A percentile compares a stretch with the other conserved stretches of the same genome.
Evolutionary conservation across 1,139 yeast genomes (phyloP).

Genomic region (Sugiyamaella grinbergsii): DNA sequence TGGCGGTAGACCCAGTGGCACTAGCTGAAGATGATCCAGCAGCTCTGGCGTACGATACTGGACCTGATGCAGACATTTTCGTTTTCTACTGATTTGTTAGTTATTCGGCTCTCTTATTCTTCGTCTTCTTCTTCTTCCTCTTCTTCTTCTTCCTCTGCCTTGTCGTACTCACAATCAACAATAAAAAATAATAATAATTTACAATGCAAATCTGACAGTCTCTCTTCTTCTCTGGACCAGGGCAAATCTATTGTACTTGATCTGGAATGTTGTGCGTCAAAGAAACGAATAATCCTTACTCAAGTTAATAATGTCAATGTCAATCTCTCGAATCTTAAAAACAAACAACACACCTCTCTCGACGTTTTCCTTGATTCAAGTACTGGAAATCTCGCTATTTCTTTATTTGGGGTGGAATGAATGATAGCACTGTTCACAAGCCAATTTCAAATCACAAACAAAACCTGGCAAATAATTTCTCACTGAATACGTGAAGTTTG

Average conservation of each 20-base stretch:
- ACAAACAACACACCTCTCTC: too few species aligned
- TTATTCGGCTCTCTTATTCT: background rate
- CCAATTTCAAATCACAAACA: too few species aligned
- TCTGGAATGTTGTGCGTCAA: too few species aligned
- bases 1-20: constrained; percentile 23
- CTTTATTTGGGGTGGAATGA: too few species aligned
- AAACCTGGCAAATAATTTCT: background rate
- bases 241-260: background rate
- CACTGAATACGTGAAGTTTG: too few species aligned
- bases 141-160: background rate
- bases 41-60: constrained; percentile 39
- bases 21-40: constrained; percentile 34
- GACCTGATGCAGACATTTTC: constrained; percentile 34
- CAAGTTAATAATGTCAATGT: too few species aligned
- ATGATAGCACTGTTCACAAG: too few species aligned
- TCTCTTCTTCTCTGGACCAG: background rate
- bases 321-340: too few species aligned
- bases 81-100: background rate
- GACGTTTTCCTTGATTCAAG: too few species aligned
- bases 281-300: too few species aligned
- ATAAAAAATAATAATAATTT: background rate
- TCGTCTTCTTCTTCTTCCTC: background rate
- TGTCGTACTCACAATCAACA: constrained; percentile 1
- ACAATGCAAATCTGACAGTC: constrained; percentile 6
- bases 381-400: too few species aligned